Evolutionary conservation across 2,329 filamentous ascomycete species (phyloP).

Genomic region (Microsporum canis): DNA sequence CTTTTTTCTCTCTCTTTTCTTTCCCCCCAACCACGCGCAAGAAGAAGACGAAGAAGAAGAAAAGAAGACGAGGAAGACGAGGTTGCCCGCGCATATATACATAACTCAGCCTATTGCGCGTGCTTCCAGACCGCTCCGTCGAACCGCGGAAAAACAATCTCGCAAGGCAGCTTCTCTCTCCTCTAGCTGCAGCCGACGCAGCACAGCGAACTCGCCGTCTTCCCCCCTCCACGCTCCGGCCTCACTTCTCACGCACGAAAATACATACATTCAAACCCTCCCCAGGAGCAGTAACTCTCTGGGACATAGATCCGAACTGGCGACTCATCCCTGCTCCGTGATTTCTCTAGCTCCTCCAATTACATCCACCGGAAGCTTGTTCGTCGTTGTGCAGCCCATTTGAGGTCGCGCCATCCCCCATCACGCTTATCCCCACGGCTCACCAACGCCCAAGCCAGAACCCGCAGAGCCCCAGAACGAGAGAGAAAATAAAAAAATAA

Average conservation of each 20-base stretch:
- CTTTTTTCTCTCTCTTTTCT: neutral
- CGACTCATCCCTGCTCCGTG: conserved; percentile 6
- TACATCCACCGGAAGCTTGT: conserved; percentile 1
- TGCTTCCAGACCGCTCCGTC: neutral
- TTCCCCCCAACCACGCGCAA: neutral
- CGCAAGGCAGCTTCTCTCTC: neutral
- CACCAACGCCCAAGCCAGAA: conserved; percentile 11
- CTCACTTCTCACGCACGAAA: neutral
- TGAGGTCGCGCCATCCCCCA: conserved; percentile 5
- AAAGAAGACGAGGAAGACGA: neutral
- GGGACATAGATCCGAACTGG: conserved; percentile 1
- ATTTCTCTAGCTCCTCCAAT: conserved; percentile 3
- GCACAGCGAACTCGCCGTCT: neutral
- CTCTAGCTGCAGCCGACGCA: neutral
- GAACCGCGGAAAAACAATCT: neutral
- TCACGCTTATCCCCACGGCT: conserved; percentile 4
- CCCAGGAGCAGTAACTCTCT: conserved; percentile 1
- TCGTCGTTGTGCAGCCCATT: conserved; percentile 5
- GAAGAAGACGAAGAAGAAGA: neutral
- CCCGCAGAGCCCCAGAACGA: conserved; percentile 4
- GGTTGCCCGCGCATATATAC: neutral
- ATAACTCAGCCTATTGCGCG: neutral
- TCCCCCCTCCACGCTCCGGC: neutral
- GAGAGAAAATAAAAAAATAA: neutral
- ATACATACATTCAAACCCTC: neutral